Percentiles rank a stretch among this genome's conserved stretches.
These are phyloP conservation scores for Massariosphaeria phaeospora DNA, from an alignment of 495 filamentous ascomycete species.

Conservation along the genomic window DNA sequence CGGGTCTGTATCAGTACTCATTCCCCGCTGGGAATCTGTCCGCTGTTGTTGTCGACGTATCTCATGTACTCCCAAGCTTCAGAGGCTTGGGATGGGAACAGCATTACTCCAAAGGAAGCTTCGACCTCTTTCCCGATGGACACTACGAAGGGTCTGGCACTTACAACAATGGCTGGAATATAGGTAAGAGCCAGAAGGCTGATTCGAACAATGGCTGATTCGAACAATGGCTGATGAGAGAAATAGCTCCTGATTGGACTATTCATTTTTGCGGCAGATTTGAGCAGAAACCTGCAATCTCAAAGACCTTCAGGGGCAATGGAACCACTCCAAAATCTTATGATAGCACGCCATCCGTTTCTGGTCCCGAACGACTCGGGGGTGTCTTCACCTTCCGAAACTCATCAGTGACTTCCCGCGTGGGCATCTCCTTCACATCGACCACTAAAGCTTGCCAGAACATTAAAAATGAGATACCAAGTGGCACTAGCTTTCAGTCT, in stretches of 20 bases:
- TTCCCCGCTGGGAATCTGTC: slow-evolving; percentile 49
- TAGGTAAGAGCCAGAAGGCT: slow-evolving; percentile 42
- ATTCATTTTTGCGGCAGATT: slow-evolving; percentile 70
- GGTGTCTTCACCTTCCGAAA: slow-evolving; percentile 39
- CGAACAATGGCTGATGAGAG: not conserved
- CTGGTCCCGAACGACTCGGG: slow-evolving; percentile 29
- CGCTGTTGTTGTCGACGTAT: slow-evolving; percentile 64
- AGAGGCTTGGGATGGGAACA: slow-evolving; percentile 57
- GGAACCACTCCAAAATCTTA: slow-evolving; percentile 39
- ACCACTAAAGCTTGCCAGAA: slow-evolving; percentile 57
- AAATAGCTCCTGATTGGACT: slow-evolving; percentile 53
- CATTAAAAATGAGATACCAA: slow-evolving; percentile 56
- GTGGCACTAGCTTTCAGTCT: slow-evolving; percentile 43
- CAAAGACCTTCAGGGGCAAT: slow-evolving; percentile 51
- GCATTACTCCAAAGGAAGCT: slow-evolving; percentile 60
- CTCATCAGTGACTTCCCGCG: slow-evolving; percentile 52
- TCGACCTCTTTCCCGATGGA: slow-evolving; percentile 49
- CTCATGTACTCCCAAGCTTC: slow-evolving; percentile 62
- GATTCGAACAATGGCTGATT: not conserved
- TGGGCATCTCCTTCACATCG: slow-evolving; percentile 70
- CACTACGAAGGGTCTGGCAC: slow-evolving; percentile 61
- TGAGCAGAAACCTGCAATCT: slow-evolving; percentile 41
- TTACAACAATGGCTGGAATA: slow-evolving; percentile 63
- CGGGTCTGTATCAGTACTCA: slow-evolving; percentile 59
- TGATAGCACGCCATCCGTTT: slow-evolving; percentile 18